A percentile compares a stretch with the other conserved stretches of the same genome.
These are phyloP conservation scores for Cladosporium oxysporum DNA, from an alignment of 2,329 filamentous ascomycete species.

Conservation along the genomic window DNA sequence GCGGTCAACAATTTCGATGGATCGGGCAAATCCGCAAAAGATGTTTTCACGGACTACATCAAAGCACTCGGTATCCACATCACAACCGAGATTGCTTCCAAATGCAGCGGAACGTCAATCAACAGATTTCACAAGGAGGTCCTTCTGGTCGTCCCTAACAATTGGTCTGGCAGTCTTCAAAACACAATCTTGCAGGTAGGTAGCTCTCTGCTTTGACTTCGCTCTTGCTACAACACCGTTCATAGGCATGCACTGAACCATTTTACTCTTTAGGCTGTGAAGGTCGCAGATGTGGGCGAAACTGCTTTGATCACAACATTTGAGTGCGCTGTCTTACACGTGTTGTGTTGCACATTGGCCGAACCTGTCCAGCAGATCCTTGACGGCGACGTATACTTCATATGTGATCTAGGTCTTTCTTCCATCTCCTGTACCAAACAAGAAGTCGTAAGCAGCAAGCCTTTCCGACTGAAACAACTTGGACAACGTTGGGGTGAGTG, in stretches of 20 bases:
- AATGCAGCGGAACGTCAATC: background rate
- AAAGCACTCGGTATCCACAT: background rate
- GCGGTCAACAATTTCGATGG: too few relatives aligned
- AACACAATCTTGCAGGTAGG: background rate
- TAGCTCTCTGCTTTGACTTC: background rate
- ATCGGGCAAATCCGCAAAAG: too few relatives aligned
- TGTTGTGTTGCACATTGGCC: background rate
- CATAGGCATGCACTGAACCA: background rate
- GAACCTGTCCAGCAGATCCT: background rate
- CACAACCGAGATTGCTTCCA: background rate
- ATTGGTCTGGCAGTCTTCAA: too few relatives aligned
- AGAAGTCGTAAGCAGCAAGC: too few relatives aligned
- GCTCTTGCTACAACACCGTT: background rate
- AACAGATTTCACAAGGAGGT: background rate
- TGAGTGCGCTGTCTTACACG: background rate
- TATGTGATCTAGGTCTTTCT: background rate
- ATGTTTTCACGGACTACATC: background rate
- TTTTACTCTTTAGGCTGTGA: background rate
- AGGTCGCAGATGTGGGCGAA: background rate
- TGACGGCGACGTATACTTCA: background rate
- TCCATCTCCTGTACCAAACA: too few relatives aligned
- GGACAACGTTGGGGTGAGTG: too few relatives aligned
- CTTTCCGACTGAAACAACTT: too few relatives aligned
- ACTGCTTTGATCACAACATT: background rate
- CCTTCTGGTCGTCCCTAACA: background rate